Evolutionary conservation across 2,329 filamentous ascomycete species (phyloP), one percentile per base, ranked within the genome.

Genomic region (Aspergillus clavatus): DNA sequence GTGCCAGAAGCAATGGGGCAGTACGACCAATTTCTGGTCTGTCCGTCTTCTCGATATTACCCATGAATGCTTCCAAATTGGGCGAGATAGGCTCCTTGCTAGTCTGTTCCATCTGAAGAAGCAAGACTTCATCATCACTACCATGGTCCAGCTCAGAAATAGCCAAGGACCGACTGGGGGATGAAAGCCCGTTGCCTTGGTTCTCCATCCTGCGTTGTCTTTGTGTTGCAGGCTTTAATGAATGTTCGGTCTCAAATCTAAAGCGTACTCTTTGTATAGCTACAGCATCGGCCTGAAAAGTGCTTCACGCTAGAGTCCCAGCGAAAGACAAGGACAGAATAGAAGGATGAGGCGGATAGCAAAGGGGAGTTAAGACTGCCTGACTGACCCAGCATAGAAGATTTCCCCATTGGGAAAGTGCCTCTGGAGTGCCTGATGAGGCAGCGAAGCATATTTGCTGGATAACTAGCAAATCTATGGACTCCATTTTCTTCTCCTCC

Each of bases 1-100:
- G 62, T 31, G 62, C 53, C 46, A 68, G 59, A 26, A 67, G 49
- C 6, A 60, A 40, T 19, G 59, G 52, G 14, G 49, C 43, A 2
- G 40, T 21, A 22, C 46, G 45, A 29, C 45, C 43, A 8, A 33
- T 43, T 12, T 33, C 22, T 14, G 44, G 26, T 31, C 46, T 31
- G 14, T 35, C 31, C n/a, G 51, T 14, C 2, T 48, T 42, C 31
- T 47, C 28, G 16, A 40, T 51, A 28, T 56, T 51, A 16, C 58
- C 50, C 21, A 53, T 46, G 1, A 54, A 38, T 19, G 42, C 42
- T 22, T 49, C 45, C 14, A 53, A 47, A 11, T 31, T 42, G 11
- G 55, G 55, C 0, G 55, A 54, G 19, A 46, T 33, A 12, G 43
- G 42, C 4, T 53, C 46, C 16, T 54, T 46, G 23, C 42, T 45